A percentile compares a stretch with the other conserved stretches of the same genome.
Conservation (phyloP, 2,329 filamentous ascomycete species). For the Plenodomus biglobosus region DNA sequence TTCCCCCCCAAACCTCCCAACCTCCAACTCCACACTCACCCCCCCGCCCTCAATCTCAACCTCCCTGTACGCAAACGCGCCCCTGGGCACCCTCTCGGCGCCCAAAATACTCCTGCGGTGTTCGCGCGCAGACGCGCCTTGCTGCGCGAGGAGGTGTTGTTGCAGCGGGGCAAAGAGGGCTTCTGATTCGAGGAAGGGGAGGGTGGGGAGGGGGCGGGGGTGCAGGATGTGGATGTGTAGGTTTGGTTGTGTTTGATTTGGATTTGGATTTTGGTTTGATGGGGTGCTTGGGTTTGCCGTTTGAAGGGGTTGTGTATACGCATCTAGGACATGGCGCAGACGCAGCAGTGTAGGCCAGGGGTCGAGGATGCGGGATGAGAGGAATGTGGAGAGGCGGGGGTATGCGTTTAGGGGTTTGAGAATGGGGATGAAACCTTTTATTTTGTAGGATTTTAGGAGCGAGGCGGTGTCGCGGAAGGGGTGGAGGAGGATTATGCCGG, state of each 20-base stretch:
- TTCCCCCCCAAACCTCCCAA: constrained; percentile 57
- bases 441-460: constrained; percentile 74
- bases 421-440: constrained; percentile 76
- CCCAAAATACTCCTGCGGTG: constrained; percentile 38
- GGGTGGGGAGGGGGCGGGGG: too few species aligned
- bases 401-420: constrained; percentile 72
- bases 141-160: constrained; percentile 32
- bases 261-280: neutral
- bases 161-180: constrained; percentile 33
- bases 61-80: constrained; percentile 41
- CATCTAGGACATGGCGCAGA: constrained; percentile 54
- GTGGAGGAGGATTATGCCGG: constrained; percentile 76
- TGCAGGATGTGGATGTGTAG: too few species aligned
- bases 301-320: neutral
- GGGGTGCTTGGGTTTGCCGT: neutral
- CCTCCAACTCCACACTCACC: constrained; percentile 45
- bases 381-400: constrained; percentile 62
- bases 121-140: constrained; percentile 25
- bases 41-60: constrained; percentile 31
- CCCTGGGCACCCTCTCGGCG: constrained; percentile 34
- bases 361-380: constrained; percentile 70
- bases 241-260: neutral
- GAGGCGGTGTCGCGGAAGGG: constrained; percentile 74
- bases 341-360: constrained; percentile 75
- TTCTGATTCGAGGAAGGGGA: constrained; percentile 66